Evolutionary conservation across 306 rosid genomes (phyloP).

Genomic region (Coriaria nepalensis): DNA sequence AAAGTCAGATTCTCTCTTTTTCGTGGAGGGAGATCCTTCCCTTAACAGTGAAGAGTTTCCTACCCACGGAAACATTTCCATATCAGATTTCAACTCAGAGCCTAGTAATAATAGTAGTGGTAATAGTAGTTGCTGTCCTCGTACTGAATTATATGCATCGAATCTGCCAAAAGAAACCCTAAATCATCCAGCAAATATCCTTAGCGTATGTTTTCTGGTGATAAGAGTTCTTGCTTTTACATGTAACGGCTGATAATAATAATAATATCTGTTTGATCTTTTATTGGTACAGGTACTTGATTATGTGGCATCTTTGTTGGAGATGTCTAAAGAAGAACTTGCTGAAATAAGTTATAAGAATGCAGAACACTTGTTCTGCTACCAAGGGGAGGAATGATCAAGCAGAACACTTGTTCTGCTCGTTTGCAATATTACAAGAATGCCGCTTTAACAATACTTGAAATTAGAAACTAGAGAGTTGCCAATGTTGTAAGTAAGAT

Average conservation of each 20-base stretch:
- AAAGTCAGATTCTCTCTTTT: conserved; percentile 30
- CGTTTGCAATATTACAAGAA: no score
- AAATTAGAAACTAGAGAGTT: no score
- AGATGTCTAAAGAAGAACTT: conserved; percentile 30
- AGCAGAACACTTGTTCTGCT: no score
- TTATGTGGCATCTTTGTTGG: conserved; percentile 40
- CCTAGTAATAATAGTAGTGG: no score
- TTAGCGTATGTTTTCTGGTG: conserved; percentile 20
- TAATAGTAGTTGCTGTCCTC: background rate
- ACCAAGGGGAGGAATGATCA: background rate
- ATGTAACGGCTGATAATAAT: background rate
- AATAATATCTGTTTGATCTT: background rate
- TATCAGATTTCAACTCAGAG: conserved; percentile 1
- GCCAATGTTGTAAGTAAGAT: no score
- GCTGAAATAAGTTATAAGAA: conserved; percentile 32
- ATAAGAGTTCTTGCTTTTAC: background rate
- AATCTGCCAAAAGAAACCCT: conserved; percentile 45
- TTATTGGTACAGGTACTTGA: conserved; percentile 27
- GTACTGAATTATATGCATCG: conserved; percentile 17
- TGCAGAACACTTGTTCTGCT: conserved; percentile 27
- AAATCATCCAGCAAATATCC: conserved; percentile 76
- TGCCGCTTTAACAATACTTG: no score
- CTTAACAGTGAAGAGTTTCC: conserved; percentile 19
- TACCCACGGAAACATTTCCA: conserved; percentile 10
- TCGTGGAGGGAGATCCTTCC: conserved; percentile 56